A percentile compares a stretch with the other conserved stretches of the same genome.
phyloP scores from a whole-genome alignment of 768 basidiomycete genomes.

The Termitomyces sp. region DNA sequence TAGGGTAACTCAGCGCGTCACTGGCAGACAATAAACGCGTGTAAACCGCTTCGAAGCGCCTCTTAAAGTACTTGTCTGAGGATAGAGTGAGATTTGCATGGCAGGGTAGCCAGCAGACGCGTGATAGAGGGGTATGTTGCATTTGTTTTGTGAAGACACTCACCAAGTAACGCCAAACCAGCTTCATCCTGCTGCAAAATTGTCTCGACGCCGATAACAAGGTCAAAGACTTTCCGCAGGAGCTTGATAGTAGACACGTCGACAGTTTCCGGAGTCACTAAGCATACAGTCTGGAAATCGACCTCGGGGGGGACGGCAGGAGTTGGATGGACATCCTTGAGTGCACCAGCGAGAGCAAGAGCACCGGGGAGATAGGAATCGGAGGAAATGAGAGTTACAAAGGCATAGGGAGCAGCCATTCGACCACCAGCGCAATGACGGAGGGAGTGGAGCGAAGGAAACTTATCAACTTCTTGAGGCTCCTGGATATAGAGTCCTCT shows the following conservation, averaged over 20 bases:
- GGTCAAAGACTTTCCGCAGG: constrained; percentile 74
- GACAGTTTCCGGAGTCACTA: constrained; percentile 93
- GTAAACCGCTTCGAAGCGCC: not conserved
- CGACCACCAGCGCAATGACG: constrained; percentile 23
- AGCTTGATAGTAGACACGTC: constrained; percentile 77
- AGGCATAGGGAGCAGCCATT: constrained; percentile 73
- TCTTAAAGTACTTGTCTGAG: not conserved
- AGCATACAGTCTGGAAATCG: constrained; percentile 78
- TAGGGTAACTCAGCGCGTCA: not conserved
- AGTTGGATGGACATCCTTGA: constrained; percentile 72
- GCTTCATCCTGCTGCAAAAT: constrained; percentile 67
- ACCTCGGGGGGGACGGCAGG: constrained; percentile 56
- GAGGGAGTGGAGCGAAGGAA: constrained; percentile 16
- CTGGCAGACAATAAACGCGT: constrained; percentile 6
- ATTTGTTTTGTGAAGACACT: constrained; percentile 20
- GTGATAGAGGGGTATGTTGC: not conserved
- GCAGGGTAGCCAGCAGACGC: constrained; percentile 3
- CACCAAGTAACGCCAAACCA: constrained; percentile 81
- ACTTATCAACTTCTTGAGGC: not conserved
- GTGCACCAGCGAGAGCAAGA: constrained; percentile 79
- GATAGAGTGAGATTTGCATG: not conserved
- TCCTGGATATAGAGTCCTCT: constrained; percentile 10
- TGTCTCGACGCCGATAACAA: constrained; percentile 90
- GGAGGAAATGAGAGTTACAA: constrained; percentile 90
- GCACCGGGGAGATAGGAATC: constrained; percentile 93